Evolutionary conservation across 495 filamentous ascomycete genomes (phyloP).

Genomic region (Coniosporium apollinis): DNA sequence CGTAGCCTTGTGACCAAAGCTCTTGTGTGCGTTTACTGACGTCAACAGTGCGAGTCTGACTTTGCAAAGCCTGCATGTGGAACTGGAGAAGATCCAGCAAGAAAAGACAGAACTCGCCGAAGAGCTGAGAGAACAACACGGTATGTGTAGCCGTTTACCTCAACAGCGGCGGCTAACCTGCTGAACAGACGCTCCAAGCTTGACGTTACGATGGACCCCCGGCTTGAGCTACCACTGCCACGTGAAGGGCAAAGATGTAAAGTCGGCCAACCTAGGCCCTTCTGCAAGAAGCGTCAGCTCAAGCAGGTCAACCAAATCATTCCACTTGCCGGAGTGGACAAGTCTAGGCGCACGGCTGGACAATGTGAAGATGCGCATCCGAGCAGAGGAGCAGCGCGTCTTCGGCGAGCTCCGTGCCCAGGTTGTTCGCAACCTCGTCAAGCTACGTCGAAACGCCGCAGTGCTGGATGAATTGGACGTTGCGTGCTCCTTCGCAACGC

Average conservation of each 20-base stretch:
- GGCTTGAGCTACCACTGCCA: constrained; percentile 78
- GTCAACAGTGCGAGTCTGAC: constrained; percentile 41
- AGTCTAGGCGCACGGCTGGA: constrained; percentile 58
- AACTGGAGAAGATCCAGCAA: constrained; percentile 37
- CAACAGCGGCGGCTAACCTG: constrained; percentile 12
- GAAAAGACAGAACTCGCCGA: constrained; percentile 44
- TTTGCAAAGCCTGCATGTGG: constrained; percentile 47
- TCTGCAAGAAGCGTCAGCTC: constrained; percentile 53
- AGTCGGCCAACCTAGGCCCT: too few species aligned
- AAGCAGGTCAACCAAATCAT: constrained; percentile 69
- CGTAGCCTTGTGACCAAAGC: constrained; percentile 1
- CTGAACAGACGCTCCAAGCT: constrained; percentile 28
- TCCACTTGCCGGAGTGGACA: constrained; percentile 74
- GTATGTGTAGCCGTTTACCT: constrained; percentile 11
- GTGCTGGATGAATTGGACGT: constrained; percentile 90
- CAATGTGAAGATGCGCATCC: constrained; percentile 53
- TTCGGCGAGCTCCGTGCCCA: constrained; percentile 51
- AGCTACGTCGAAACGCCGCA: constrained; percentile 68
- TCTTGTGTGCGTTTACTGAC: too few species aligned
- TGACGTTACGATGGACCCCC: constrained; percentile 72
- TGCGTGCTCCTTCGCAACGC: constrained; percentile 58
- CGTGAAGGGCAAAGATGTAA: constrained; percentile 71
- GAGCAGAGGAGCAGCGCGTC: constrained; percentile 61
- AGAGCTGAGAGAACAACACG: constrained; percentile 37
- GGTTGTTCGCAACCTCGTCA: constrained; percentile 62